Conservation (phyloP, 192 early-diverging fungal genomes). For the Dispira simplex region DNA sequence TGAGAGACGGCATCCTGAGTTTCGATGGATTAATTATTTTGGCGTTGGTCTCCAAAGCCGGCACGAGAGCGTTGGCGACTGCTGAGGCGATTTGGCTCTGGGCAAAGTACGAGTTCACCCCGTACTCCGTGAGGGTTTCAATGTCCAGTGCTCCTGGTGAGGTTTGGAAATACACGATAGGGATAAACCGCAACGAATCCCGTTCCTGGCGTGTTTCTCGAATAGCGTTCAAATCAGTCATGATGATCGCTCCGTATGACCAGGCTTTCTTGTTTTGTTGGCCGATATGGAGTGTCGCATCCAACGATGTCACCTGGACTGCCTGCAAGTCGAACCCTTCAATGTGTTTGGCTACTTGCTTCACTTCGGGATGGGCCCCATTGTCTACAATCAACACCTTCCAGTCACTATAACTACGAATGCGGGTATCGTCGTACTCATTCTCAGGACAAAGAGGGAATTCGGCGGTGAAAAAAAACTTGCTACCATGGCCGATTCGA, state of each 20-base stretch:
- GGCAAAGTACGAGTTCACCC: slow-evolving; percentile 56
- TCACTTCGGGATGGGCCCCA: slow-evolving; percentile 27
- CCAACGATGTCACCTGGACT: not conserved
- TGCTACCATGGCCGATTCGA: slow-evolving; percentile 48
- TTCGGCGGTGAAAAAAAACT: slow-evolving; percentile 59
- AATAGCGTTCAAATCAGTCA: slow-evolving; percentile 12
- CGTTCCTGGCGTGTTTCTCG: slow-evolving; percentile 14
- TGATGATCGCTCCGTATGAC: slow-evolving; percentile 13
- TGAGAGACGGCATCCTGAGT: slow-evolving; percentile 27
- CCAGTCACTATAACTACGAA: slow-evolving; percentile 41
- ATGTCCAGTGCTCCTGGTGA: slow-evolving; percentile 17
- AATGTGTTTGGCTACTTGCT: slow-evolving; percentile 12
- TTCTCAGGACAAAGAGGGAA: slow-evolving; percentile 28
- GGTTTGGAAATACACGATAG: slow-evolving; percentile 46
- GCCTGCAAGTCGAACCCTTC: not conserved
- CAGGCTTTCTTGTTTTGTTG: not conserved
- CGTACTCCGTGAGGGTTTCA: slow-evolving; percentile 35
- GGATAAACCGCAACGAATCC: slow-evolving; percentile 42
- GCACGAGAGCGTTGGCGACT: slow-evolving; percentile 49
- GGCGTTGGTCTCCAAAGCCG: slow-evolving; percentile 51
- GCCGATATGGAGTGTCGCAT: not conserved
- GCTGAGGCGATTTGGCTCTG: slow-evolving; percentile 40
- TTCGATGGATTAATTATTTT: slow-evolving; percentile 10
- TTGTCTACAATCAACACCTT: slow-evolving; percentile 51
- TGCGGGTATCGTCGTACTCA: slow-evolving; percentile 25